These are phyloP conservation scores for Lablab purpureus DNA, from an alignment of 306 rosid genomes.

Conservation along the genomic window DNA sequence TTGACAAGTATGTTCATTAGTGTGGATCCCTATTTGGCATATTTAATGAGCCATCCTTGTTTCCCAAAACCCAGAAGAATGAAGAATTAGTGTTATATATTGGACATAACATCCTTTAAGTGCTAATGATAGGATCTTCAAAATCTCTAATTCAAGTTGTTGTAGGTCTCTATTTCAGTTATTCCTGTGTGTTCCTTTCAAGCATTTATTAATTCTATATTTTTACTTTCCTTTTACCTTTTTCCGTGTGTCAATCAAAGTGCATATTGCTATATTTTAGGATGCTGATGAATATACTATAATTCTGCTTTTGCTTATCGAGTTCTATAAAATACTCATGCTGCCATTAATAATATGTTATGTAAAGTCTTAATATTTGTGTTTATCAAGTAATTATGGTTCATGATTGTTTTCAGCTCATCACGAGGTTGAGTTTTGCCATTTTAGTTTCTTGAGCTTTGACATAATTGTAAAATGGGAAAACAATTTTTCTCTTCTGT, in stretches of 20 bases:
- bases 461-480: constrained; percentile 15
- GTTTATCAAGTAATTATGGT: background rate
- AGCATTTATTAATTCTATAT: constrained; percentile 7
- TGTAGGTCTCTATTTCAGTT: background rate
- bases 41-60: constrained; percentile 25
- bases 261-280: background rate
- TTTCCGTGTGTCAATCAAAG: background rate
- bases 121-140: constrained; percentile 2
- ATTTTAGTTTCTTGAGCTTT: constrained; percentile 26
- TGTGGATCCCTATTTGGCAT: constrained; percentile 15
- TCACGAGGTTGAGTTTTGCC: constrained; percentile 3
- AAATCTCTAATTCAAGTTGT: background rate
- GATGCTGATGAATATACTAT: background rate
- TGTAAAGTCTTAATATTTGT: constrained; percentile 18
- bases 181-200: background rate
- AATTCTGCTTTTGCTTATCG: constrained; percentile 19
- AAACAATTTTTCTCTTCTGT: background rate
- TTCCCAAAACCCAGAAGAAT: background rate
- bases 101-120: constrained; percentile 12
- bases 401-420: constrained; percentile 11
- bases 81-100: constrained; percentile 4
- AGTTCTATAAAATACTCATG: background rate
- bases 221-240: background rate
- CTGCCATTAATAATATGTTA: constrained; percentile 16
- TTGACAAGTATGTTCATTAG: background rate